These are phyloP conservation scores for Cytospora paraplurivora DNA, from an alignment of 2,329 filamentous ascomycete species.

Conservation along the genomic window DNA sequence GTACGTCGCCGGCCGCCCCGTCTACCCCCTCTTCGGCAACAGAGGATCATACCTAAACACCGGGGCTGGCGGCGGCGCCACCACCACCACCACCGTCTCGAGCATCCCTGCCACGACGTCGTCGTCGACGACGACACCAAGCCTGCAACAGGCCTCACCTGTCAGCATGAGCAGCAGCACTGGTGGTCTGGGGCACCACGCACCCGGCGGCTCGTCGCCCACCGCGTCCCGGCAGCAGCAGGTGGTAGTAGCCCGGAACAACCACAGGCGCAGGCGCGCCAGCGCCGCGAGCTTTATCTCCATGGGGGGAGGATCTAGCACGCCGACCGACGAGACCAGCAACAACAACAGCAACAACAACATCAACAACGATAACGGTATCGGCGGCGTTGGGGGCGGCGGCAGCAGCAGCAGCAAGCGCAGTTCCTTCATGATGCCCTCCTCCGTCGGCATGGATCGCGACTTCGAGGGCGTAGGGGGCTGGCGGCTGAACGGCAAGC, in stretches of 20 bases:
- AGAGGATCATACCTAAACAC: constrained; percentile 14
- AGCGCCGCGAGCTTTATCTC: constrained; percentile 37
- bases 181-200: no score
- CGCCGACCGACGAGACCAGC: constrained; percentile 37
- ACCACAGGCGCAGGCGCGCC: constrained; percentile 32
- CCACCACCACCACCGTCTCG: no score
- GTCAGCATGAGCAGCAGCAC: constrained; percentile 10
- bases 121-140: constrained; percentile 34
- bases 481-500: constrained; percentile 54
- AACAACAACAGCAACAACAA: constrained; percentile 33
- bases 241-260: constrained; percentile 8
- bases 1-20: constrained; percentile 49
- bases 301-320: constrained; percentile 35
- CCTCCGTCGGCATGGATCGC: constrained; percentile 53
- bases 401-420: constrained; percentile 20
- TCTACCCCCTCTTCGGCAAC: constrained; percentile 31
- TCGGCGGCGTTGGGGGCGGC: no score
- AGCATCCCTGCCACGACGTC: constrained; percentile 4
- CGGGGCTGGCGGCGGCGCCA: neutral
- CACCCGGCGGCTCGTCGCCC: constrained; percentile 1
- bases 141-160: neutral
- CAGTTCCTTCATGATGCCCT: constrained; percentile 41
- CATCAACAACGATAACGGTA: constrained; percentile 32
- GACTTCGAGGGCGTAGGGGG: constrained; percentile 64
- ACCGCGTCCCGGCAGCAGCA: constrained; percentile 23